Evolutionary conservation across 106 monocot genomes (phyloP).

Genomic region (Apostasia ramifera): DNA sequence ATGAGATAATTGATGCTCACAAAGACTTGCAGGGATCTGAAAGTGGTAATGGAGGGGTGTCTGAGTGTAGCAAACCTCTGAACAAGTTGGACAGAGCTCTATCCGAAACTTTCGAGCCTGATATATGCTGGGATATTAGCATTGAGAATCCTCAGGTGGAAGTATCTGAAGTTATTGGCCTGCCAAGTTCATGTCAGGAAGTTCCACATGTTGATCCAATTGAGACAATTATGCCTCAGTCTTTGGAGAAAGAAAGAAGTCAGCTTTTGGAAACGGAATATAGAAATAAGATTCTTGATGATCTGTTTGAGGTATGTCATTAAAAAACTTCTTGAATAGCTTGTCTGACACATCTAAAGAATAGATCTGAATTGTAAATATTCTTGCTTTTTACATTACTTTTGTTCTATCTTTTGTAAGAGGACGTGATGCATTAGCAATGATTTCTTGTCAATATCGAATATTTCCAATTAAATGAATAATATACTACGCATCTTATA

Average conservation of each 20-base stretch:
- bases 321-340: not conserved
- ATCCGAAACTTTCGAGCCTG: slow-evolving; percentile 38
- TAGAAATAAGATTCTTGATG: slow-evolving; percentile 92
- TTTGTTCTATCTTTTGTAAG: too few species aligned
- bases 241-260: slow-evolving; percentile 55
- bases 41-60: slow-evolving; percentile 20
- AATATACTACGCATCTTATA: too few species aligned
- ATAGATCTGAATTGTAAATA: too few species aligned
- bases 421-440: too few species aligned
- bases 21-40: slow-evolving; percentile 46
- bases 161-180: slow-evolving; percentile 24
- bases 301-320: slow-evolving; percentile 79
- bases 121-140: slow-evolving; percentile 88
- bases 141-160: slow-evolving; percentile 53
- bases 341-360: too few species aligned
- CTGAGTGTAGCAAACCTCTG: slow-evolving; percentile 17
- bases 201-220: slow-evolving; percentile 13
- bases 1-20: slow-evolving; percentile 74
- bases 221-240: slow-evolving; percentile 15
- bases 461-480: too few species aligned
- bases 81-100: slow-evolving; percentile 14
- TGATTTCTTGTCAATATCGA: too few species aligned
- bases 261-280: slow-evolving; percentile 88
- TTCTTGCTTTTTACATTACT: too few species aligned
- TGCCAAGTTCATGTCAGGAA: slow-evolving; percentile 21